Base-by-base conservation (phyloP, 1,284 basidiomycete species). In the Macrocystidia cucumis region DNA sequence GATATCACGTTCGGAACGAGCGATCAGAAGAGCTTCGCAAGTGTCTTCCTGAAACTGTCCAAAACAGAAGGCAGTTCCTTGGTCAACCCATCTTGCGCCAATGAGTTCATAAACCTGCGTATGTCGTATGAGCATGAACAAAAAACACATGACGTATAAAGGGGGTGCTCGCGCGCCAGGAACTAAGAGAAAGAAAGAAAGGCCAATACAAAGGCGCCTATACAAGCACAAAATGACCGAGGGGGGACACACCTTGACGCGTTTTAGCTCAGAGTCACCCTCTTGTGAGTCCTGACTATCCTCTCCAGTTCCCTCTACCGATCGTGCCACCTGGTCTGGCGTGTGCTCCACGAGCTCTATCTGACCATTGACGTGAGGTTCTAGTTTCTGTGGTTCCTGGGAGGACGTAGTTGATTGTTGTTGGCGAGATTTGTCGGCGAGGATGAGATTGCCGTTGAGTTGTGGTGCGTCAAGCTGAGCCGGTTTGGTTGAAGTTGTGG, bases 11-110 rank as follows among this genome's bases (percentile, higher is more conserved):
- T 93, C 91, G 6, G 83, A 76, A 44, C 87, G 86, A 11, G 91
- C 91, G 38, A 92, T 77, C 32, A 93, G 73, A 39, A 87, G 67
- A 0, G 91, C 90, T 48, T 90, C 78, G 49, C 81, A 79, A 20
- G 74, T 73, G 29, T 78, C 71, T 46, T 84, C 77, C 49, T 88
- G 79, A 48, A 90, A 84, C 49, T 91, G 80, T 24, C 91, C 91
- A 48, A 83, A 86, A 57, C 92, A 95, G 55, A 91, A 87, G 0
- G 92, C 93, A 13, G 92, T 96, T 29, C 92, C 92, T 51, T 91
- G 79, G 67, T 97, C 93, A 39, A 83, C 74, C 92, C 92, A 97
- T 35, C 79, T 78, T 40, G 84, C 73, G 39, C 84, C 87, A 38
- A 91, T 74, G 41, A 97, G 78, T 60, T 92, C 84, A 60, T 97